Conservation (phyloP, 768 basidiomycete species). For the Daedaleopsis sinensis region DNA sequence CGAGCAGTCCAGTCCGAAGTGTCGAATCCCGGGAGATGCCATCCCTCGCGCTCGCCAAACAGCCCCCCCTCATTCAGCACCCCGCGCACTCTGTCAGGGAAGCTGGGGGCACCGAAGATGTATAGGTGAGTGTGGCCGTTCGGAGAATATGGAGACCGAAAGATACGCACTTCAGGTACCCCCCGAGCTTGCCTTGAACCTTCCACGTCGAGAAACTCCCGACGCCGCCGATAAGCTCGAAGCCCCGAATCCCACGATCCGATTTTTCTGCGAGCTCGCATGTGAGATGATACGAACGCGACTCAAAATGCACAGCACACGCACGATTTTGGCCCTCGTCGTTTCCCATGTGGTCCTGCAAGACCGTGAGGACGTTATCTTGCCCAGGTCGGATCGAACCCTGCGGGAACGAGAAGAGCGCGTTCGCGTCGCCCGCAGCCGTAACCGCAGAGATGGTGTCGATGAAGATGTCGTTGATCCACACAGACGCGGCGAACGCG, state of each 20-base stretch:
- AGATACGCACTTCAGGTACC: conserved; percentile 38
- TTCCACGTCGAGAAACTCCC: conserved; percentile 43
- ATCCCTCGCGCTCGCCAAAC: conserved; percentile 46
- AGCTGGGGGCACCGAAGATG: conserved; percentile 44
- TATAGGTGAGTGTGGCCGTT: conserved; percentile 23
- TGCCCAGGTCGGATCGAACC: conserved; percentile 49
- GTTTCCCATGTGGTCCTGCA: conserved; percentile 77
- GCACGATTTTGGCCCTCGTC: conserved; percentile 49
- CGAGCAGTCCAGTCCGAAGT: conserved; percentile 60
- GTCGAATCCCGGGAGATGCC: conserved; percentile 60
- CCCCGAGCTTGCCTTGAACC: conserved; percentile 49
- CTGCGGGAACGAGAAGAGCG: conserved; percentile 62
- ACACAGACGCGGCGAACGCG: conserved; percentile 76
- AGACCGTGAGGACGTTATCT: conserved; percentile 78
- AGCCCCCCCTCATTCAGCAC: conserved; percentile 49
- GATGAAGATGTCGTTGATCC: conserved; percentile 75
- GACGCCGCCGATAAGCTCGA: conserved; percentile 50
- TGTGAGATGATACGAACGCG: not conserved
- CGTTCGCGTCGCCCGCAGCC: conserved; percentile 61
- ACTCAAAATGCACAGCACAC: not conserved
- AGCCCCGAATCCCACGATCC: conserved; percentile 82
- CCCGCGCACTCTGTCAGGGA: conserved; percentile 62
- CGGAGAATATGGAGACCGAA: not conserved
- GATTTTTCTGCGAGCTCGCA: conserved; percentile 48
- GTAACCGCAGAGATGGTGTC: conserved; percentile 60